Evolutionary conservation across 331 rosid genomes (phyloP).

Genomic region (Acacia concinna): DNA sequence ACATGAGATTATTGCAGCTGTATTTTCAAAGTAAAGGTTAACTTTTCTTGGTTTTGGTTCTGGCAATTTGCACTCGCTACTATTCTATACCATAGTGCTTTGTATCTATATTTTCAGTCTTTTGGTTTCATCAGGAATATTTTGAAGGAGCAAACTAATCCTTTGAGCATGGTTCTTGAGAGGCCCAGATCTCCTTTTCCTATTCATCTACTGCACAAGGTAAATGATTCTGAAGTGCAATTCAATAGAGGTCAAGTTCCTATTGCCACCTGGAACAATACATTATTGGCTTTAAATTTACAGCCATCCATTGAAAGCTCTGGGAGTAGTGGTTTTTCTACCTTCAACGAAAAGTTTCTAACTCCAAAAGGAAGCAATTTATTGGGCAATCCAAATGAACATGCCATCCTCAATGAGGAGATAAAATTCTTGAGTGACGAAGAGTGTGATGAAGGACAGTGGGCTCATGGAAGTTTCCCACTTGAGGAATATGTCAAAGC

Average conservation of each 20-base stretch:
- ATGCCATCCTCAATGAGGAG: conserved; percentile 48
- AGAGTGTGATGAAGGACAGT: conserved; percentile 77
- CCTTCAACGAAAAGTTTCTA: conserved; percentile 72
- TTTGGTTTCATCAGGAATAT: conserved; percentile 53
- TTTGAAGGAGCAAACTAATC: conserved; percentile 45
- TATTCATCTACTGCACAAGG: conserved; percentile 66
- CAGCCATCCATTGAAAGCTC: conserved; percentile 51
- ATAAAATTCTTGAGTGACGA: conserved; percentile 63
- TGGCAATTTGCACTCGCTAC: neutral
- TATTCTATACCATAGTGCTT: conserved; percentile 41
- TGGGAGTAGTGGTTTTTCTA: conserved; percentile 71
- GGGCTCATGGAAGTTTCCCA: conserved; percentile 91
- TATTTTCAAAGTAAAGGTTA: neutral
- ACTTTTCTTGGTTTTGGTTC: neutral
- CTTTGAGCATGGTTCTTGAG: conserved; percentile 59
- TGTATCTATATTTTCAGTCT: conserved; percentile 48
- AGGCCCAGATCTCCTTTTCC: conserved; percentile 70
- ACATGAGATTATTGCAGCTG: conserved; percentile 3
- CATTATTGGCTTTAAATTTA: conserved; percentile 60
- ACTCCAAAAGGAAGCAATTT: conserved; percentile 59
- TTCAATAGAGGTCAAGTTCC: conserved; percentile 87
- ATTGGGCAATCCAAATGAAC: conserved; percentile 52
- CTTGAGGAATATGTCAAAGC: conserved; percentile 85
- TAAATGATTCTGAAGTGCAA: conserved; percentile 59
- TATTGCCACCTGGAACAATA: conserved; percentile 74